Conservation (phyloP, 495 filamentous ascomycete species). For the Penicillium turbatum region DNA sequence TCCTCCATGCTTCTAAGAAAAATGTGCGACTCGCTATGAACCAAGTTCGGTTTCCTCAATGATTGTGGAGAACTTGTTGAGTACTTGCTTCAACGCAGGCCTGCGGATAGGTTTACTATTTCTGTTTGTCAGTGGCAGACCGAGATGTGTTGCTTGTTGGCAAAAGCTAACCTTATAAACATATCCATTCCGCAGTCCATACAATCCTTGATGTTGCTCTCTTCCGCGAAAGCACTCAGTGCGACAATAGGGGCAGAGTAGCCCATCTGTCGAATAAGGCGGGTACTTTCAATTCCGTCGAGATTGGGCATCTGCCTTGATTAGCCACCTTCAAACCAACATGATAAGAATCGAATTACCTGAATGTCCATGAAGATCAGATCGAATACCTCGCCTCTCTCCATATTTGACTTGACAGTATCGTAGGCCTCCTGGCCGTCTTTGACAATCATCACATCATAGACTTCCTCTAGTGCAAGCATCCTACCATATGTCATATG, state of each 20-base stretch:
- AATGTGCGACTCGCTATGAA: not conserved
- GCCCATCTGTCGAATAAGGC: slow-evolving; percentile 81
- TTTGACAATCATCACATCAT: slow-evolving; percentile 74
- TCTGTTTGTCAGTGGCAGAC: slow-evolving; percentile 1
- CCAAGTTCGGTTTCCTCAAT: slow-evolving; percentile 39
- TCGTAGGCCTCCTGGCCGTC: slow-evolving; percentile 90
- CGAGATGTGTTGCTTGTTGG: too few relatives aligned
- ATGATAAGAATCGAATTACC: slow-evolving; percentile 18
- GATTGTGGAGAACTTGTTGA: slow-evolving; percentile 62
- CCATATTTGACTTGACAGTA: slow-evolving; percentile 77
- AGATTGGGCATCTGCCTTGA: slow-evolving; percentile 76
- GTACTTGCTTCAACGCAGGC: slow-evolving; percentile 77
- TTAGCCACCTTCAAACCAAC: slow-evolving; percentile 7
- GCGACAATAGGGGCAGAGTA: slow-evolving; percentile 89
- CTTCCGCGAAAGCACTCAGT: slow-evolving; percentile 84
- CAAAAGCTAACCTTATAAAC: slow-evolving; percentile 46
- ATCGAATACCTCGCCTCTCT: slow-evolving; percentile 64
- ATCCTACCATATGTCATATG: slow-evolving; percentile 45
- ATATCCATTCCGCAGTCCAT: slow-evolving; percentile 72
- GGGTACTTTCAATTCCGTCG: slow-evolving; percentile 81
- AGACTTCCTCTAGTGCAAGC: slow-evolving; percentile 65
- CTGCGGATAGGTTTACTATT: slow-evolving; percentile 75
- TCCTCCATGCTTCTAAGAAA: not conserved
- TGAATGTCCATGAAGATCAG: slow-evolving; percentile 91
- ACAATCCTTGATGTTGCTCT: slow-evolving; percentile 82